Base-by-base conservation (phyloP, 306 rosid genomes). In the Lathyrus sativus region DNA sequence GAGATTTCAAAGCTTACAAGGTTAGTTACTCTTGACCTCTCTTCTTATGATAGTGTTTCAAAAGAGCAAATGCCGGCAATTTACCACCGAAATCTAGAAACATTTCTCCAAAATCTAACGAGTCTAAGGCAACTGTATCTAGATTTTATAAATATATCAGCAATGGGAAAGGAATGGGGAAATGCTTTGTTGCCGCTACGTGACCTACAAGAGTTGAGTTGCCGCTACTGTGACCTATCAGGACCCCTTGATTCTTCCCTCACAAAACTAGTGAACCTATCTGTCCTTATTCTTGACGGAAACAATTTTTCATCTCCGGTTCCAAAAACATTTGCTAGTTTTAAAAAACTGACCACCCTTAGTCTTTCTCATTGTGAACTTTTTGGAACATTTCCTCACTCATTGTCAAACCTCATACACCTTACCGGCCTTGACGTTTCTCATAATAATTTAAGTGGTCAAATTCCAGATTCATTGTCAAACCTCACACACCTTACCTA, bases 121-220 rank as follows among this genome's bases (percentile, higher is more conserved):
- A 12, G 42, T 11, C 65, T 84, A 17, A 2, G 1, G 2, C 64
- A 60, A 26, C 22, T 84, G 1, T 6, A 49, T 74, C 72, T 89
- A 0, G 84, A 86, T 75, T 68, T 77, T 29, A 58, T 77, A 0
- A 11, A 4, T 0, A 67, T 82, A 48, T 66, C 83, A 26, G 44
- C 55, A 2, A 3, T 0, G 7, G 84, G 81, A 28, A 8, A 57
- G 0, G 58, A 84, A 12, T 85, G 91, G 91, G 2, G 80, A 8
- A 38, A 56, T 33, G 74, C 73, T 0, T 9, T 82, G 35, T 54
- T 56, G 11, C 37, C 66, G 2, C 0, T 78, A 9, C 54, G 55
- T 9, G 6, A 58, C 3, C 29, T 78, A 0, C 60, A 51, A 29
- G 76, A 53, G 5, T 9, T 78, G 46, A 67, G 79, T 39, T 33